These are phyloP conservation scores for Tausonia pullulans DNA, from an alignment of 1,284 basidiomycete genomes.

Conservation along the genomic window DNA sequence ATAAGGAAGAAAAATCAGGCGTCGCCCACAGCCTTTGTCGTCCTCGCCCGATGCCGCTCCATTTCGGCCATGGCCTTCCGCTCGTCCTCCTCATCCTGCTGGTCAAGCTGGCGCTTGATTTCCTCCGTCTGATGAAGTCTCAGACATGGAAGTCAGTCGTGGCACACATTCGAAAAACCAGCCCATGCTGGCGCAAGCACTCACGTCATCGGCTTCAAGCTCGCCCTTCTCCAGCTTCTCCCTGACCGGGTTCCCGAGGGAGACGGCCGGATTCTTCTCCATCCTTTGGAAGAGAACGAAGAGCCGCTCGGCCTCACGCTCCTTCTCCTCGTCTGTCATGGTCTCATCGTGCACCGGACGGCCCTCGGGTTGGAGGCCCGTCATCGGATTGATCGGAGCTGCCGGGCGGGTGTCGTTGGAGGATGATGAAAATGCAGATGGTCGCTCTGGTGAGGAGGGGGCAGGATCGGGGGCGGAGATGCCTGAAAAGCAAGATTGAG, in stretches of 20 bases:
- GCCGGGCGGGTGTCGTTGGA: background rate
- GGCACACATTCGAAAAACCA: too few relatives aligned
- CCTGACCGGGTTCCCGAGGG: conserved; percentile 47
- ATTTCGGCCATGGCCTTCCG: background rate
- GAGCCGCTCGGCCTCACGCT: conserved; percentile 75
- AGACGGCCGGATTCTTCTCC: conserved; percentile 48
- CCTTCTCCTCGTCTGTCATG: conserved; percentile 88
- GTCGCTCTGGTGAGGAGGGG: background rate
- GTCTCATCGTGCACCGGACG: conserved; percentile 18
- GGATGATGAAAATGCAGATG: background rate
- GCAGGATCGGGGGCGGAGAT: conserved; percentile 19
- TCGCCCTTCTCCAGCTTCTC: conserved; percentile 54
- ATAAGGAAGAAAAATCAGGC: too few relatives aligned
- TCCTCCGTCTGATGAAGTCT: too few relatives aligned
- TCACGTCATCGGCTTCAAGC: conserved; percentile 21
- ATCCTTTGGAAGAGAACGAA: conserved; percentile 80
- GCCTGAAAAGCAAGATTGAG: background rate
- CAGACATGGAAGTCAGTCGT: too few relatives aligned
- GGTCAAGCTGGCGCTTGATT: too few relatives aligned
- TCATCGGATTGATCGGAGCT: conserved; percentile 61
- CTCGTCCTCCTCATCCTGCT: background rate
- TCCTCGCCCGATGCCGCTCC: background rate
- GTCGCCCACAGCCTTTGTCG: background rate
- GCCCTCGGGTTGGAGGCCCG: conserved; percentile 46
- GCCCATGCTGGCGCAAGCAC: background rate